Base-by-base conservation (phyloP, 73 alveolate genomes). In the Paraurostyla sp. region DNA sequence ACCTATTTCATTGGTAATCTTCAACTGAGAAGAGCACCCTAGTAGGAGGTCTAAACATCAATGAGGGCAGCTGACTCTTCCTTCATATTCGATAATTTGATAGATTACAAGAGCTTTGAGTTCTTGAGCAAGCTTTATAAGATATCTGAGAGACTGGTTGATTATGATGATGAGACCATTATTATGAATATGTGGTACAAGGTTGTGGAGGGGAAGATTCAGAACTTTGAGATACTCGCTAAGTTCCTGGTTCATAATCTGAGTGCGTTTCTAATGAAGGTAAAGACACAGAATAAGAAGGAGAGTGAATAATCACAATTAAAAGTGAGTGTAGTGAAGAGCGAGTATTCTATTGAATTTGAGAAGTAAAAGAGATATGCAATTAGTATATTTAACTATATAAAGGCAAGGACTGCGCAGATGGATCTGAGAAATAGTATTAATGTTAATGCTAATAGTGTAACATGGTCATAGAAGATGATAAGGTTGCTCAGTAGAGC, bases 211-310 rank as follows among this genome's bases (percentile, higher is more conserved):
- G 85, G 76, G 22, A 71, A 71, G 13, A 29, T 60, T 3, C 46
- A 46, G 27, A 85, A 85, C 71, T 54, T 85, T 22, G 88, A 71
- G 23, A 71, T 68, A 2, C 54, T 85, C 7, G 83, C 83, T 27
- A 68, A 85, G 68, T 85, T 85, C 60, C 49, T 85, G 25, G 60
- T 85, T n/a, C 93, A 85, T 57, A 85, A 85, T 57, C 83, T 85
- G 20, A 83, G 92, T 50, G 62, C 92, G 0, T 56, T 56, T 43
- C 57, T 83, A 25, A 69, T 83, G 7, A 83, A 83, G 30, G 9
- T 62, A 1, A 73, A 36, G 29, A 23, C 3, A 2, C 30, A 73
- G 25, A 73, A 49, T 73, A 36, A 73, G 30, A 48, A 68, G 83
- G 32, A 38, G 38, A 46, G 41, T 2, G 13, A 68, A 29, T n/a